These are phyloP conservation scores for Plasmodium knowlesi DNA, from an alignment of 169 alveolate species.

Conservation along the genomic window DNA sequence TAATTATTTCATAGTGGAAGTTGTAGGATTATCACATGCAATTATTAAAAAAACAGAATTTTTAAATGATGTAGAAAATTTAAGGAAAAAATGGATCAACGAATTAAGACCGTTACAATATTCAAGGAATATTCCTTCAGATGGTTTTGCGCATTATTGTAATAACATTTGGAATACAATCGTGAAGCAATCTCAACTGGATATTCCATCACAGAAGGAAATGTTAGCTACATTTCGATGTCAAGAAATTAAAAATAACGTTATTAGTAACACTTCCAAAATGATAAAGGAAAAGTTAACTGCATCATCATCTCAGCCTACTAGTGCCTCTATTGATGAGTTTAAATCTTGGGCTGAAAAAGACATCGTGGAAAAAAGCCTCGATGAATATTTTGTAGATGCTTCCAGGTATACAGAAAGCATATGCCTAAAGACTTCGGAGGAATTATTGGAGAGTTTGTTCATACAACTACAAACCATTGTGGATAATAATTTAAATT, in stretches of 20 bases:
- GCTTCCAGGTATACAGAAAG: slow-evolving; percentile 82
- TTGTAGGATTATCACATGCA: slow-evolving; percentile 87
- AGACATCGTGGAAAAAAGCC: slow-evolving; percentile 67
- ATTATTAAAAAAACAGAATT: slow-evolving; percentile 82
- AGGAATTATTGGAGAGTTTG: slow-evolving; percentile 62
- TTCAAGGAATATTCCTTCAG: slow-evolving; percentile 90
- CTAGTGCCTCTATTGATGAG: slow-evolving; percentile 34
- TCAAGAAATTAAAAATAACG: slow-evolving; percentile 85
- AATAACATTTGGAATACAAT: slow-evolving; percentile 84
- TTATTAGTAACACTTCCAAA: slow-evolving; percentile 60
- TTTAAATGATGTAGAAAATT: slow-evolving; percentile 77
- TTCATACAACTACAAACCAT: slow-evolving; percentile 77
- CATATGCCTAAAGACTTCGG: slow-evolving; percentile 73
- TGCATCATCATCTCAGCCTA: slow-evolving; percentile 10
- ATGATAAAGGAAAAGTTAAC: slow-evolving; percentile 55
- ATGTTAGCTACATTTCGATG: slow-evolving; percentile 90
- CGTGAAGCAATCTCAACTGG: slow-evolving; percentile 88
- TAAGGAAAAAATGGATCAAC: slow-evolving; percentile 78
- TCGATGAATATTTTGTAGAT: slow-evolving; percentile 76
- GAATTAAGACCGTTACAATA: slow-evolving; percentile 83
- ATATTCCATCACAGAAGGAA: slow-evolving; percentile 90
- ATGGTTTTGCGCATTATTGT: slow-evolving; percentile 88
- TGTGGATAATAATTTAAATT: slow-evolving; percentile 78
- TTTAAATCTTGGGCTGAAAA: slow-evolving; percentile 76
- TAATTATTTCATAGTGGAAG: slow-evolving; percentile 81